These are phyloP conservation scores for Rhazya stricta DNA, from an alignment of 257 asterid species.

Conservation along the genomic window DNA sequence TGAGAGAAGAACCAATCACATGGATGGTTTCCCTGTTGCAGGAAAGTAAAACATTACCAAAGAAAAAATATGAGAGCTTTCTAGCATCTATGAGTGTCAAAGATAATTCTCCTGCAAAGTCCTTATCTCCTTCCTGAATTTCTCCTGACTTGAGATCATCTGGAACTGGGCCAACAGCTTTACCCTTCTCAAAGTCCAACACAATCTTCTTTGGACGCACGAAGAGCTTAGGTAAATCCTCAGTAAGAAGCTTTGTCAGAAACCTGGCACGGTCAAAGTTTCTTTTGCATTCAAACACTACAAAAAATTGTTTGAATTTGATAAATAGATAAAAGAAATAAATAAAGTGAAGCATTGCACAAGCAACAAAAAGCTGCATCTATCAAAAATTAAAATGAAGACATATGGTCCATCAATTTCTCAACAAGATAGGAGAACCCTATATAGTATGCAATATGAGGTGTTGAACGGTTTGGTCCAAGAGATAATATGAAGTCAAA, in stretches of 20 bases:
- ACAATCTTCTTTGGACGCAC: slow-evolving; percentile 96
- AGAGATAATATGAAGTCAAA: background rate
- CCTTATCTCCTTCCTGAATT: slow-evolving; percentile 72
- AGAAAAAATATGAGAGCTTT: slow-evolving; percentile 72
- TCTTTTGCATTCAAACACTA: background rate
- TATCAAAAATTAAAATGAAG: background rate
- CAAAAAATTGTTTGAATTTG: slow-evolving; percentile 8
- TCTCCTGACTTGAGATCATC: slow-evolving; percentile 43
- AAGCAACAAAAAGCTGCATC: background rate
- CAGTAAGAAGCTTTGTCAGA: slow-evolving; percentile 81
- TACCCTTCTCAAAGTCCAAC: slow-evolving; percentile 81
- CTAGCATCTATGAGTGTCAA: slow-evolving; percentile 93
- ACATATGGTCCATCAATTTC: background rate
- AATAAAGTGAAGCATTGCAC: background rate
- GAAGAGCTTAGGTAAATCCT: slow-evolving; percentile 86
- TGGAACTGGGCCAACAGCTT: slow-evolving; percentile 63
- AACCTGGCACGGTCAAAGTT: slow-evolving; percentile 51
- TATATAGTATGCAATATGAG: background rate
- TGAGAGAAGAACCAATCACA: background rate
- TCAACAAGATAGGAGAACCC: background rate
- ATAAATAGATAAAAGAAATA: background rate
- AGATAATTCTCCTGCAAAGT: slow-evolving; percentile 87
- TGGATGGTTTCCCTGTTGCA: background rate
- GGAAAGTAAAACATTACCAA: slow-evolving; percentile 40
- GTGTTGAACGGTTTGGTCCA: background rate